Evolutionary conservation across 352 stramenopile species (phyloP), one percentile per base, ranked within the genome.

Genomic region (Pseudoperonospora humuli): DNA sequence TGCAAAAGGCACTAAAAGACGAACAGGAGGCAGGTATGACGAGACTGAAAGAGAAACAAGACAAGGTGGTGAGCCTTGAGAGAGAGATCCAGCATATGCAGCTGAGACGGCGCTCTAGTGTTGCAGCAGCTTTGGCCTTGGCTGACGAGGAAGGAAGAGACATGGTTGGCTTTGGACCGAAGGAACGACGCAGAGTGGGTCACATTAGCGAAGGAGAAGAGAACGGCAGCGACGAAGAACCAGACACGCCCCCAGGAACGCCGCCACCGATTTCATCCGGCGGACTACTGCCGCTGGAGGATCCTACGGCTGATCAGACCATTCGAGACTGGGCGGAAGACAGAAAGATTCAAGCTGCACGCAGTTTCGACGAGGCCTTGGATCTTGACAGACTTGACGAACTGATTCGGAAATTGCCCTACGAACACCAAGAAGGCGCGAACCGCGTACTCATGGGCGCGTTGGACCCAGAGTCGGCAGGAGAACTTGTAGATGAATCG

Each of bases 1-100:
- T 91, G 7, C 72, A 91, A 49, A 38, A 60, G 26, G 64, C 61
- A 20, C 50, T 89, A 5, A 59, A 84, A 42, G 51, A 75, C 11
- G 76, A 87, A 39, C 76, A 88, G 50, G 63, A 84, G 32, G 66
- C 62, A 15, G 75, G 83, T 17, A 70, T 91, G 54, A 50, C 39
- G 42, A 54, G 76, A 23, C 54, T 89, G 11, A 70, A 70, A 17
- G 72, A 86, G 26, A 89, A 89, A 44, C 79, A 92, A 53, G 79
- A 87, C 25, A 44, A 52, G 19, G 68, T 92, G 17, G 51, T 74
- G 5, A 69, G 78, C 9, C 44, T 90, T 0, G 78, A 90, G 47
- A 42, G 57, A 9, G 67, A 85, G 52, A 35, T 90, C 7, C 70
- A 75, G 36, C 57, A 84, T 39, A 70, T 86, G 57, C 57, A 85